phyloP scores from a whole-genome alignment of 192 early-diverging fungal species.

The Umbelopsis sp. region DNA sequence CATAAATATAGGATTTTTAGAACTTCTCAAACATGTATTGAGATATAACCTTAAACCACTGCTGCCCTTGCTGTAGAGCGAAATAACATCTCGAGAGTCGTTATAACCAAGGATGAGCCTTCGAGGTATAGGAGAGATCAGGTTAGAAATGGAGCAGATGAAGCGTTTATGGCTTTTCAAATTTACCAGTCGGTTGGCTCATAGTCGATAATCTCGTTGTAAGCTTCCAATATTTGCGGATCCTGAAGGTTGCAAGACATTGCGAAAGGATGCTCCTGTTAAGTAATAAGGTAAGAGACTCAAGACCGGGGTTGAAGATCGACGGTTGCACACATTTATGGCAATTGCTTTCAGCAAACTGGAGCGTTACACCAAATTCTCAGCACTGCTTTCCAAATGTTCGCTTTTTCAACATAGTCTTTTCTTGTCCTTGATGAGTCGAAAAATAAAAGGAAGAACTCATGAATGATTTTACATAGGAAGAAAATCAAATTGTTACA shows the following conservation, averaged over 20 bases:
- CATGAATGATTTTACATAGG: too few species aligned
- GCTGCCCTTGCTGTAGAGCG: slow-evolving; percentile 56
- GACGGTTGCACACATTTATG: neutral
- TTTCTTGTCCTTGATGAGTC: too few species aligned
- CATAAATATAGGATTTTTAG: neutral
- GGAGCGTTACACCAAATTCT: too few species aligned
- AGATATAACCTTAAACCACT: slow-evolving; percentile 46
- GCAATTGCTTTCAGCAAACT: neutral
- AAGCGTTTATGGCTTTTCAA: neutral
- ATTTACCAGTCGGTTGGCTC: slow-evolving; percentile 61
- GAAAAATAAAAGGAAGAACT: too few species aligned
- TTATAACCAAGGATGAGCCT: slow-evolving; percentile 69
- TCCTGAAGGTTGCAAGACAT: slow-evolving; percentile 71
- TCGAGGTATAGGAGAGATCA: neutral
- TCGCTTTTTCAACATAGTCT: too few species aligned
- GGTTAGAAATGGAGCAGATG: neutral
- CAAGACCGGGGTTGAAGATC: neutral
- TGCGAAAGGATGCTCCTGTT: slow-evolving; percentile 19
- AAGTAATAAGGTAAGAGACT: neutral
- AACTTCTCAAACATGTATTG: neutral
- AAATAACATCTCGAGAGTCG: slow-evolving; percentile 66
- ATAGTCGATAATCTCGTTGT: slow-evolving; percentile 57
- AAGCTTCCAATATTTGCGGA: slow-evolving; percentile 57
- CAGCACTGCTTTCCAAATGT: neutral
- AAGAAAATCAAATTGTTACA: too few species aligned